A percentile compares a stretch with the other conserved stretches of the same genome.
Evolutionary conservation across 768 basidiomycete genomes (phyloP).

Genomic region (Phanerochaete carnosa): DNA sequence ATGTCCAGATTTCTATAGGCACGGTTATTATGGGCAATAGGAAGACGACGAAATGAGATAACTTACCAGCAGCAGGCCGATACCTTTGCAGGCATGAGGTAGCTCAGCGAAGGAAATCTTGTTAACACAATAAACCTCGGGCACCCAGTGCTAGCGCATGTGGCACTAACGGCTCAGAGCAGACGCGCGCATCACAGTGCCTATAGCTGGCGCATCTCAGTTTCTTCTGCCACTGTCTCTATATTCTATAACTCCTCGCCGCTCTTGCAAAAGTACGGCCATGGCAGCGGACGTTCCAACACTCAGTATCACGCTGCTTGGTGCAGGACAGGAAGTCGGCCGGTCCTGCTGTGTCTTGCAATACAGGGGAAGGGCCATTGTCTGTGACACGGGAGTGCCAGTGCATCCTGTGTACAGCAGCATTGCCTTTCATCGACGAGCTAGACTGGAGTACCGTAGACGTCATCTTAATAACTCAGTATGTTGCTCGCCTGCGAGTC

Average conservation of each 20-base stretch:
- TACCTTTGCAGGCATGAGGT: too few species aligned
- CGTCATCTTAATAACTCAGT: slow-evolving; percentile 95
- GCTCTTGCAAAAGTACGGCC: neutral
- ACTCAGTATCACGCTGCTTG: slow-evolving; percentile 84
- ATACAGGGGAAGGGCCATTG: slow-evolving; percentile 90
- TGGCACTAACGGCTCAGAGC: too few species aligned
- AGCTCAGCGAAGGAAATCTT: too few species aligned
- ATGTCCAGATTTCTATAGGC: too few species aligned
- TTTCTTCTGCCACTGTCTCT: neutral
- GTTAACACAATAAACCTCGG: too few species aligned
- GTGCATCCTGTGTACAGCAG: slow-evolving; percentile 97
- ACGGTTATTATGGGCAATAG: too few species aligned
- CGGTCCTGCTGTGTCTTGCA: slow-evolving; percentile 95
- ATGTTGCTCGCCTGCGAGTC: slow-evolving; percentile 28
- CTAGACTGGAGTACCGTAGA: slow-evolving; percentile 99
- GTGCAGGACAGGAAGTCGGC: slow-evolving; percentile 97
- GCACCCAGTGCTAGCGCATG: too few species aligned
- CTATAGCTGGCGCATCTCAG: neutral
- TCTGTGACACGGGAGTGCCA: slow-evolving; percentile 95
- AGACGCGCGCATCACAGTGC: neutral
- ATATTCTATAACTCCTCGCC: neutral
- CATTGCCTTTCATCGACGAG: slow-evolving; percentile 96
- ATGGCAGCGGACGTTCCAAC: slow-evolving; percentile 47
- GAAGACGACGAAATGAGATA: too few species aligned
- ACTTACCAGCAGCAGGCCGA: too few species aligned